These are phyloP conservation scores for Neurospora sp. DNA, from an alignment of 495 filamentous ascomycete genomes.

Conservation along the genomic window DNA sequence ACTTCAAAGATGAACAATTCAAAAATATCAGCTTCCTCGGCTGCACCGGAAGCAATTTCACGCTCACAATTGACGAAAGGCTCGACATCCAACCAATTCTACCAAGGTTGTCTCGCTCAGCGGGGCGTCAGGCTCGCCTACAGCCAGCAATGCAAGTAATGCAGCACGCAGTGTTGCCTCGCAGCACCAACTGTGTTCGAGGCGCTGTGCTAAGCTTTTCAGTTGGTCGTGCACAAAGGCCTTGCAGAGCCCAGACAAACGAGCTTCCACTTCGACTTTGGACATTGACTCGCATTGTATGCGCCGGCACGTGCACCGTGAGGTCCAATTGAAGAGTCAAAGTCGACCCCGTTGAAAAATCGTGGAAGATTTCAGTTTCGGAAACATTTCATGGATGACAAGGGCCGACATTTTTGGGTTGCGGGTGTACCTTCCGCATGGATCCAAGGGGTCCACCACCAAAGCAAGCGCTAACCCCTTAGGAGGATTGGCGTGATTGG, in stretches of 20 bases:
- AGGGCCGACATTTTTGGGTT: not conserved
- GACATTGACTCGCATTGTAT: not conserved
- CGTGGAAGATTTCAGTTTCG: not conserved
- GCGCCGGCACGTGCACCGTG: not conserved
- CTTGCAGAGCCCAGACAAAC: not conserved
- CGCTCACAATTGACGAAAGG: not conserved
- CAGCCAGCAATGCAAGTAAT: not conserved
- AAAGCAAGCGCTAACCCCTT: not conserved
- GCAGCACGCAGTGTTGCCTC: not conserved
- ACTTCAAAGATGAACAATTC: not conserved
- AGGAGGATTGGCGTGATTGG: not conserved
- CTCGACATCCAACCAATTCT: not conserved
- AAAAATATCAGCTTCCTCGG: not conserved
- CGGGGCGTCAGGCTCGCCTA: not conserved
- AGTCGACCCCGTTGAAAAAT: not conserved
- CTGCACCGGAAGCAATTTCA: not conserved
- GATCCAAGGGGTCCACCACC: not conserved
- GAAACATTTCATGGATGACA: not conserved
- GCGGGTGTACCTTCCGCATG: not conserved
- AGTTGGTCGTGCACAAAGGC: not conserved
- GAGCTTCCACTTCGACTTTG: not conserved
- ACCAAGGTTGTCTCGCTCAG: not conserved
- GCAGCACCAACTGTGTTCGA: not conserved
- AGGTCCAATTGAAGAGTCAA: not conserved
- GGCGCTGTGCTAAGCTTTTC: not conserved